Conservation (phyloP, 176 grass and related monocot genomes). For the Oryza glaberrima region DNA sequence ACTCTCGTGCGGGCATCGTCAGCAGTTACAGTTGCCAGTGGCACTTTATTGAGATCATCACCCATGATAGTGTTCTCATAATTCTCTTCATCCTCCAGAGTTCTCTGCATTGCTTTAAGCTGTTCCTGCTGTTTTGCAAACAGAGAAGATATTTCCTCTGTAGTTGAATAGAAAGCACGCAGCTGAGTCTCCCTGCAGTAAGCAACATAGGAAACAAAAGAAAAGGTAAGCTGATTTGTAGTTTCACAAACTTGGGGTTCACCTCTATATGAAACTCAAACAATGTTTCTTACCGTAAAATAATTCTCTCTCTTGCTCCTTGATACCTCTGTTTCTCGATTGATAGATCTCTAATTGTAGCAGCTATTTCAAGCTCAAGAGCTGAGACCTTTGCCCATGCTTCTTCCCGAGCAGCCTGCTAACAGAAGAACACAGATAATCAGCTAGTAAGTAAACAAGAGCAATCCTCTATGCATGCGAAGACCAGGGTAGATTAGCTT, state of each 20-base stretch:
- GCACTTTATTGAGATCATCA: constrained; percentile 54
- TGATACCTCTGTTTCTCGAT: constrained; percentile 94
- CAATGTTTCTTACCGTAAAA: constrained; percentile 71
- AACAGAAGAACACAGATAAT: constrained; percentile 57
- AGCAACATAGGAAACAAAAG: constrained; percentile 21
- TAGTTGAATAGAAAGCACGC: constrained; percentile 94
- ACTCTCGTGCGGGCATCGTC: constrained; percentile 33
- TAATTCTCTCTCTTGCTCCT: constrained; percentile 93
- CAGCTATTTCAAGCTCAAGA: constrained; percentile 94
- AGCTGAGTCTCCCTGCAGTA: constrained; percentile 90
- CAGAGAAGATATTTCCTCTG: constrained; percentile 88
- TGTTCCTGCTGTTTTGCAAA: constrained; percentile 97
- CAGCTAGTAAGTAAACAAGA: constrained; percentile 44
- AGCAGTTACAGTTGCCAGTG: constrained; percentile 33
- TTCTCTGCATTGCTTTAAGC: constrained; percentile 96
- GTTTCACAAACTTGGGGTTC: constrained; percentile 22
- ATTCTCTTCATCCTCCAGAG: constrained; percentile 97
- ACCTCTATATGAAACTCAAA: constrained; percentile 32
- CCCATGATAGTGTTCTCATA: constrained; percentile 65
- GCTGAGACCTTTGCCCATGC: constrained; percentile 94
- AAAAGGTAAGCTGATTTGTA: constrained; percentile 31
- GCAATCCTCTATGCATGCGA: constrained; percentile 25
- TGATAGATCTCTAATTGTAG: constrained; percentile 85
- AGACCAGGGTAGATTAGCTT: constrained; percentile 16
- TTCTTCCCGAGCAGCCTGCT: constrained; percentile 97